These are phyloP conservation scores for Talaromyces sp. DNA, from an alignment of 2,329 filamentous ascomycete genomes.

Conservation along the genomic window DNA sequence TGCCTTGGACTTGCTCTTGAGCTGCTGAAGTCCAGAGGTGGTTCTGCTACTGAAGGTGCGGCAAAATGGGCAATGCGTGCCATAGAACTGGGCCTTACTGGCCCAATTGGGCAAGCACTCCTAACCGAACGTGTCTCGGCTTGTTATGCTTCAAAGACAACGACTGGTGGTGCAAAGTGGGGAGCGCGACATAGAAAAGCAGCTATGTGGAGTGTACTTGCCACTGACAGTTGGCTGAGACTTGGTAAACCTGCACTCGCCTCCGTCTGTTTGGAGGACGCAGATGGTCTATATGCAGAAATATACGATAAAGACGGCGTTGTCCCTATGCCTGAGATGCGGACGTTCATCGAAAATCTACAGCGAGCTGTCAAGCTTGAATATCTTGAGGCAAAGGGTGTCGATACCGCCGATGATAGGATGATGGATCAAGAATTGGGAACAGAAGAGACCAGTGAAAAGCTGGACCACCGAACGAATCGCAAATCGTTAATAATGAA, in stretches of 20 bases:
- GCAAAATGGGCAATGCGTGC: slow-evolving; percentile 79
- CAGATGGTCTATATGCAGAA: slow-evolving; percentile 53
- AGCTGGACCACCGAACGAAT: slow-evolving; percentile 53
- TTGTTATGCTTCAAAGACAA: slow-evolving; percentile 73
- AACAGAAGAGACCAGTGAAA: slow-evolving; percentile 51
- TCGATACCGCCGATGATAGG: slow-evolving; percentile 32
- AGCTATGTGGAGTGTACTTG: slow-evolving; percentile 81
- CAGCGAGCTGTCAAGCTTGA: slow-evolving; percentile 42
- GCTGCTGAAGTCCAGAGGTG: slow-evolving; percentile 75
- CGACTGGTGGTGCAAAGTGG: slow-evolving; percentile 63
- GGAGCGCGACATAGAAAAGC: slow-evolving; percentile 78
- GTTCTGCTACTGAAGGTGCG: slow-evolving; percentile 78
- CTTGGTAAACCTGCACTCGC: slow-evolving; percentile 75
- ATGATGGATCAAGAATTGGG: slow-evolving; percentile 29
- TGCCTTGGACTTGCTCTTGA: slow-evolving; percentile 75
- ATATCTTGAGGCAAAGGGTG: slow-evolving; percentile 42
- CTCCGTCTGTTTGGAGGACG: slow-evolving; percentile 71
- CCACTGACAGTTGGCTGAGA: slow-evolving; percentile 77
- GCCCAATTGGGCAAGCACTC: slow-evolving; percentile 72
- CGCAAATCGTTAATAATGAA: slow-evolving; percentile 55
- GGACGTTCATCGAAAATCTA: slow-evolving; percentile 44
- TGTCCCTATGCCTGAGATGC: slow-evolving; percentile 53
- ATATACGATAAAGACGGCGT: slow-evolving; percentile 38
- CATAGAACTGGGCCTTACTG: slow-evolving; percentile 73
- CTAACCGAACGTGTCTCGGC: slow-evolving; percentile 81